These are phyloP conservation scores for Cryptococcus deneoformans DNA, from an alignment of 1,284 basidiomycete species.

Conservation along the genomic window DNA sequence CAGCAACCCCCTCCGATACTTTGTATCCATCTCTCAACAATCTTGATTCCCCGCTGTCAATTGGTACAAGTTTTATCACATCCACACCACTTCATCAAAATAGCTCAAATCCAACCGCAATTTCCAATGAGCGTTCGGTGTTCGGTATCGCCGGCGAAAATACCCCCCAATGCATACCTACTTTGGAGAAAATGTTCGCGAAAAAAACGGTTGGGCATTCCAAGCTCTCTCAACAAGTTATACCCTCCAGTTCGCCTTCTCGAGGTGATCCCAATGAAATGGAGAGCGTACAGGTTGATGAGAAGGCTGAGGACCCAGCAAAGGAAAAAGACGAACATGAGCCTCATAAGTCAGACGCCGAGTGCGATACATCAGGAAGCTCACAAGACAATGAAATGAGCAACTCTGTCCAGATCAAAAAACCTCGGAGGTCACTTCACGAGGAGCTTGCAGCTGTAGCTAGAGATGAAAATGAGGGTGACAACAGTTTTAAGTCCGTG, in stretches of 20 bases:
- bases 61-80: not conserved
- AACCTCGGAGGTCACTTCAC: constrained; percentile 13
- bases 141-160: not conserved
- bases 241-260: constrained; percentile 4
- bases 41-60: not conserved
- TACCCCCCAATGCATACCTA: not conserved
- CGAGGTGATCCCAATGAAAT: not conserved
- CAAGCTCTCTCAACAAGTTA: constrained; percentile 11
- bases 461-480: constrained; percentile 16
- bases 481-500: constrained; percentile 43
- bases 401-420: constrained; percentile 7
- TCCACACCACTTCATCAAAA: not conserved
- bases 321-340: not conserved
- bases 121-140: not conserved
- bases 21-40: constrained; percentile 1
- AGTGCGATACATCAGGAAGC: not conserved
- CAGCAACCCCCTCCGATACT: not conserved
- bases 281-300: not conserved
- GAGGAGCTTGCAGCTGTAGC: constrained; percentile 17
- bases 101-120: not conserved
- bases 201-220: not conserved
- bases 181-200: not conserved
- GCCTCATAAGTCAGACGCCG: not conserved
- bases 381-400: constrained; percentile 1
- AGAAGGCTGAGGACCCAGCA: not conserved